phyloP scores from a whole-genome alignment of 352 stramenopile genomes.

The Blastocystis sp. region DNA sequence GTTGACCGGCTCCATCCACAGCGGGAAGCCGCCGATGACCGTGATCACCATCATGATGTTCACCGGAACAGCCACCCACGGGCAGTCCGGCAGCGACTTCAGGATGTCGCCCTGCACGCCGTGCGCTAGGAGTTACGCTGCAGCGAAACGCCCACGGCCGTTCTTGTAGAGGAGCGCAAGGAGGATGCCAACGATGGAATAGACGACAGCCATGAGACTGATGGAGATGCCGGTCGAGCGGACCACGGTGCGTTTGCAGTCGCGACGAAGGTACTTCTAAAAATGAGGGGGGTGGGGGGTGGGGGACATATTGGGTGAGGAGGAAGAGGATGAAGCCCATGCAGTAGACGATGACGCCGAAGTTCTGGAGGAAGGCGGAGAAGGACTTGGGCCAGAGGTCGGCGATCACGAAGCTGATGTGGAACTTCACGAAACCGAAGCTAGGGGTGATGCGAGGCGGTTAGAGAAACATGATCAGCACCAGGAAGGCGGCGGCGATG shows the following conservation, averaged over 20 bases:
- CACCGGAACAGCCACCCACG: constrained; percentile 24
- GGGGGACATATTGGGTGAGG: constrained; percentile 49
- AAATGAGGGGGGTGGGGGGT: background rate
- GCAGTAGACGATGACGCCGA: constrained; percentile 67
- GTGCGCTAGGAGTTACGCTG: constrained; percentile 1
- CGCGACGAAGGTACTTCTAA: constrained; percentile 56
- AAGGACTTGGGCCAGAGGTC: constrained; percentile 66
- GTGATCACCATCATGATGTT: constrained; percentile 68
- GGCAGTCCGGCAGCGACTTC: constrained; percentile 39
- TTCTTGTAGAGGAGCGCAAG: constrained; percentile 52
- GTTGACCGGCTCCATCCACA: constrained; percentile 59
- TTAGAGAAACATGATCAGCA: constrained; percentile 55
- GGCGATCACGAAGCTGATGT: constrained; percentile 27
- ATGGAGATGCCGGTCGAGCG: constrained; percentile 62
- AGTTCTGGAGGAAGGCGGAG: constrained; percentile 60
- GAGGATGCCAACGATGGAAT: constrained; percentile 47
- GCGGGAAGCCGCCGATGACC: constrained; percentile 65
- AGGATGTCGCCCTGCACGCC: constrained; percentile 55
- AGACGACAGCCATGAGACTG: constrained; percentile 37
- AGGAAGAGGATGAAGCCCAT: constrained; percentile 68
- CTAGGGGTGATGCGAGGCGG: background rate
- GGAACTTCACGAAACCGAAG: constrained; percentile 53
- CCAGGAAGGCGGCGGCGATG: constrained; percentile 49
- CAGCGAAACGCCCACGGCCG: background rate
- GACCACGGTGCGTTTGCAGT: constrained; percentile 58